Evolutionary conservation across 345 rosid genomes (phyloP).

Genomic region (Eucalyptus marginata): DNA sequence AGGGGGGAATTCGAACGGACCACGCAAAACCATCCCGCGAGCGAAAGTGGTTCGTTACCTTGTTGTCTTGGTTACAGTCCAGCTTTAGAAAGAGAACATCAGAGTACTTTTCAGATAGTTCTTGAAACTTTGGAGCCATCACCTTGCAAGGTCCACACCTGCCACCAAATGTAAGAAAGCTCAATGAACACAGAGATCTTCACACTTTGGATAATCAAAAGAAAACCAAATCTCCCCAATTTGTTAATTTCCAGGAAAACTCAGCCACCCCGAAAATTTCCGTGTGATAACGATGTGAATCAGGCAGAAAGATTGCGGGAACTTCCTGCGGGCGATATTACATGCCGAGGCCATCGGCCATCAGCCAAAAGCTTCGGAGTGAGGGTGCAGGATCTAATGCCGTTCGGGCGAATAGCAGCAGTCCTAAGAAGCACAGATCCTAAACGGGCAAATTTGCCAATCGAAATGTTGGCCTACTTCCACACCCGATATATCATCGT

Average conservation of each 20-base stretch:
- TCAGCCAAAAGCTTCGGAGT: not conserved
- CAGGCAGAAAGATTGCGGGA: not conserved
- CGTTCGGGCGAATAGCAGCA: not conserved
- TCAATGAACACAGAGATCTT: not conserved
- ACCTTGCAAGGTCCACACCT: conserved; percentile 90
- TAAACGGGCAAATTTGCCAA: not conserved
- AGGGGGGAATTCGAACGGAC: not conserved
- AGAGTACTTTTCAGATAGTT: conserved; percentile 51
- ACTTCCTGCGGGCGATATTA: not conserved
- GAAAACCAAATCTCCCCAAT: not conserved
- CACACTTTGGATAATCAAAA: not conserved
- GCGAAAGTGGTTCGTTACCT: conserved; percentile 9
- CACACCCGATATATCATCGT: not conserved
- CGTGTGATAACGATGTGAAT: not conserved
- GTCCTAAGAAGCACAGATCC: not conserved
- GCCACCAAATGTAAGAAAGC: not conserved
- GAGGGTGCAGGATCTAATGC: not conserved
- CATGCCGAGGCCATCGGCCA: not conserved
- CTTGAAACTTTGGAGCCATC: conserved; percentile 68
- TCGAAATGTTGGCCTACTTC: not conserved
- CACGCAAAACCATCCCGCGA: not conserved
- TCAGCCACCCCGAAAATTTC: not conserved
- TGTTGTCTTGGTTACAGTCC: conserved; percentile 87
- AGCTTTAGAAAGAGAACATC: conserved; percentile 90
- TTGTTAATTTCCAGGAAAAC: not conserved